Conservation (phyloP, 192 early-diverging fungal genomes). For the Coemansia umbellata region DNA sequence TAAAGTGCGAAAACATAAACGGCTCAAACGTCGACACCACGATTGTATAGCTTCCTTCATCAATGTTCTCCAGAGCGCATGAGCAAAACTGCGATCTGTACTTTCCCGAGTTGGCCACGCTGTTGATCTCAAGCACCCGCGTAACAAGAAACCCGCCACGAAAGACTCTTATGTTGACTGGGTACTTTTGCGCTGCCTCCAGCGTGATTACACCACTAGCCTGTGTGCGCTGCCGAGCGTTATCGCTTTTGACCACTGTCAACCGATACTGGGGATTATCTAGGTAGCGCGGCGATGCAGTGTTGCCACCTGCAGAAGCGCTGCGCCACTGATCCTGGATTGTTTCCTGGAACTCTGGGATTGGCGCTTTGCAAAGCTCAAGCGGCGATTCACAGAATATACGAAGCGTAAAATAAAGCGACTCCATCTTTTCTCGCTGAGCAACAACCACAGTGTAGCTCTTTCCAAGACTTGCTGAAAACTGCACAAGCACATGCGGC, state of each 20-base stretch:
- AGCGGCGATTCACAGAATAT: slow-evolving; percentile 65
- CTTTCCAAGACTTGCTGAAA: slow-evolving; percentile 18
- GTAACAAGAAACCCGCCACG: slow-evolving; percentile 69
- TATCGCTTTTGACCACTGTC: slow-evolving; percentile 33
- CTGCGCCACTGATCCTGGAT: slow-evolving; percentile 67
- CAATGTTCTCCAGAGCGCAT: slow-evolving; percentile 59
- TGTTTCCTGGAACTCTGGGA: slow-evolving; percentile 29
- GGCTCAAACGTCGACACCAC: slow-evolving; percentile 78
- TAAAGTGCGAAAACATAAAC: slow-evolving; percentile 62
- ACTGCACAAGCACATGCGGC: slow-evolving; percentile 69
- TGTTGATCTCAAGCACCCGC: slow-evolving; percentile 57
- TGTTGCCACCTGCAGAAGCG: slow-evolving; percentile 73
- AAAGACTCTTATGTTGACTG: slow-evolving; percentile 66
- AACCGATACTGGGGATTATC: slow-evolving; percentile 80
- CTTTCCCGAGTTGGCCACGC: slow-evolving; percentile 66
- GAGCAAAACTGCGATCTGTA: slow-evolving; percentile 77
- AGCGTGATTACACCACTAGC: slow-evolving; percentile 54
- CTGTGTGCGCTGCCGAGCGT: slow-evolving; percentile 9
- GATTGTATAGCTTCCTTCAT: slow-evolving; percentile 69
- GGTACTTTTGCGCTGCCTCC: slow-evolving; percentile 61
- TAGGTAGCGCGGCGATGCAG: slow-evolving; percentile 62
- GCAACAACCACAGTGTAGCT: slow-evolving; percentile 74
- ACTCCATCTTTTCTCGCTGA: slow-evolving; percentile 66
- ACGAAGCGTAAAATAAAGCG: slow-evolving; percentile 75
- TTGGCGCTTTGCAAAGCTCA: slow-evolving; percentile 57